Conservation (phyloP, 2,329 filamentous ascomycete genomes). For the Cadophora gregata region DNA sequence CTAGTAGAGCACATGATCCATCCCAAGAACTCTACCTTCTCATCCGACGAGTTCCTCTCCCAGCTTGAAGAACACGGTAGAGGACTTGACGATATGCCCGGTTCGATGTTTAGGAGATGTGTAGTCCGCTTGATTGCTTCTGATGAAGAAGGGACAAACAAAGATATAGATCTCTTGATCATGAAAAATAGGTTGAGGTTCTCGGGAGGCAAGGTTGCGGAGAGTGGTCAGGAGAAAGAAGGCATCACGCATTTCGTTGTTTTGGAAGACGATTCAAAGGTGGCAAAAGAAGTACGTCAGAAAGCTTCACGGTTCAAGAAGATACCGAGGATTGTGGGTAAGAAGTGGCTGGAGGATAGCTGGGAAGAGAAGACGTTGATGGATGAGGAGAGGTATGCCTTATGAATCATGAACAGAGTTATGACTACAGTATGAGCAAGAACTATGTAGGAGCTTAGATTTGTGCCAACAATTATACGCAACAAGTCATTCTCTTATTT, state of each 20-base stretch:
- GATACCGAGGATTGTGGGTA: constrained; percentile 72
- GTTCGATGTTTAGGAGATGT: constrained; percentile 57
- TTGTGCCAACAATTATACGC: no score
- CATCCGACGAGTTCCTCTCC: constrained; percentile 54
- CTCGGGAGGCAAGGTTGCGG: constrained; percentile 65
- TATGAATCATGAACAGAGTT: constrained; percentile 16
- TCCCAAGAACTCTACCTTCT: constrained; percentile 54
- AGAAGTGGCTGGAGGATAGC: constrained; percentile 78
- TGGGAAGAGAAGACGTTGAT: constrained; percentile 80
- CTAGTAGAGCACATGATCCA: constrained; percentile 55
- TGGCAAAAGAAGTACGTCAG: constrained; percentile 53
- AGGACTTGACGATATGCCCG: constrained; percentile 55
- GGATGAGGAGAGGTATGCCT: constrained; percentile 72
- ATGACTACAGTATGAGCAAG: not conserved
- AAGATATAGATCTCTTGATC: constrained; percentile 48
- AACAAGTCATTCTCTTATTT: no score
- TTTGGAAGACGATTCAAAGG: constrained; percentile 48
- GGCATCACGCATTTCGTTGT: constrained; percentile 77
- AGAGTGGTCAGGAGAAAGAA: constrained; percentile 56
- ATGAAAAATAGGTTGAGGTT: constrained; percentile 69
- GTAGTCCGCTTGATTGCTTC: constrained; percentile 52
- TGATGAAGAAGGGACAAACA: constrained; percentile 35
- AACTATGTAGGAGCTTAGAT: not conserved
- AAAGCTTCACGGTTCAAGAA: constrained; percentile 52
- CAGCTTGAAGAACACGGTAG: constrained; percentile 63